Evolutionary conservation across 352 stramenopile genomes (phyloP).

Genomic region (Phytophthora colocasiae): DNA sequence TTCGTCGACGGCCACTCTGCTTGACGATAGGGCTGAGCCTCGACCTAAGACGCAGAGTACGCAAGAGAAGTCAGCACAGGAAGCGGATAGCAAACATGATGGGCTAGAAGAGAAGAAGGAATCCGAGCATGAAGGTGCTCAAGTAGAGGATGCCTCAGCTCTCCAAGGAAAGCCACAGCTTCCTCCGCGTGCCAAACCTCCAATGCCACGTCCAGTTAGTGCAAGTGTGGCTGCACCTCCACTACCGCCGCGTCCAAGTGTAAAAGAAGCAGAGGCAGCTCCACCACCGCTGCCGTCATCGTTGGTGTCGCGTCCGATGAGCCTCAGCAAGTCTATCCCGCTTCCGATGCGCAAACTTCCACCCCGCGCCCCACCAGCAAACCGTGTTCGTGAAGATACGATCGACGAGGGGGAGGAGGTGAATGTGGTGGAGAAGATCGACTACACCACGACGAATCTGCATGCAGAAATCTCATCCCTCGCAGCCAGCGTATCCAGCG

Average conservation of each 20-base stretch:
- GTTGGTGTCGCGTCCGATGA: conserved; percentile 71
- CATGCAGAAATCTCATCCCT: conserved; percentile 86
- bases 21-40: conserved; percentile 30
- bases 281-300: conserved; percentile 64
- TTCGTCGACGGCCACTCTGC: conserved; percentile 30
- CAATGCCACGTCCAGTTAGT: conserved; percentile 29
- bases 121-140: conserved; percentile 5
- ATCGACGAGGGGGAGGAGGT: conserved; percentile 57
- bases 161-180: conserved; percentile 16
- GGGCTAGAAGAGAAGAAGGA: conserved; percentile 2
- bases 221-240: conserved; percentile 32
- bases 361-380: conserved; percentile 27
- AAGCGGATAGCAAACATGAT: conserved; percentile 9
- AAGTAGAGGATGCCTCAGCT: conserved; percentile 12
- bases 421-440: conserved; percentile 66
- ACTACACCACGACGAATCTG: conserved; percentile 76
- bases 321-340: conserved; percentile 84
- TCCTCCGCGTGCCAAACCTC: conserved; percentile 25
- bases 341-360: conserved; percentile 53
- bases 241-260: conserved; percentile 22
- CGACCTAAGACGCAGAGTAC: conserved; percentile 14
- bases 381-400: conserved; percentile 30
- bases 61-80: conserved; percentile 4
- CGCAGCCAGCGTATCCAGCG: conserved; percentile 80
- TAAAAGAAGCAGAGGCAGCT: conserved; percentile 25